Evolutionary conservation across 2,329 filamentous ascomycete genomes (phyloP), one percentile per base, ranked within the genome.

Genomic region (Acrodontium crateriforme): DNA sequence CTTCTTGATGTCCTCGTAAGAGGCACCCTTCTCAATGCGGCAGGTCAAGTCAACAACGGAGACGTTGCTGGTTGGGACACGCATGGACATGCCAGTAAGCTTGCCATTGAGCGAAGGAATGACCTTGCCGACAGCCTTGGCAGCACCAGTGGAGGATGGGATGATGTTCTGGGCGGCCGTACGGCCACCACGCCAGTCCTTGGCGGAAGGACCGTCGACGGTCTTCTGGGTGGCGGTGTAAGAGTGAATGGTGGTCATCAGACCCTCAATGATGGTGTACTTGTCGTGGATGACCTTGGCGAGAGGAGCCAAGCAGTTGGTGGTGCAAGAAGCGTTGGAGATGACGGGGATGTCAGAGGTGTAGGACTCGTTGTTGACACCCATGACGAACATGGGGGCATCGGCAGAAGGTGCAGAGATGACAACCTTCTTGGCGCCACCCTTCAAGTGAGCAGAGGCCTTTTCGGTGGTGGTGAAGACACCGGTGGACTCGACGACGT

Each of bases 161-260:
- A 98, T 95, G 74, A 95, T 95, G 79, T 98, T 95, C 73, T 92
- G 81, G 56, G 89, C 89, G 67, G 89, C 89, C 52, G 82, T 85
- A 69, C 89, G 89, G 63, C 89, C 89, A 75, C 89, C 89, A 67
- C 87, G 80, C 87, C 87, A 98, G 72, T 95, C 89, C 81, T 98
- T 98, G 63, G 68, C 70, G 44, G 89, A 95, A 56, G 89, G 89
- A 58, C 84, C 89, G 18, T 20, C 18, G 53, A 95, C 89, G 53
- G 85, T 93, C 82, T 94, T 94, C 74, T 95, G 89, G 62, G 89
- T 95, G 54, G 89, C 89, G 52, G 89, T 95, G 79, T 95, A 95
- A 54, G 89, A 94, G 79, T 98, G 89, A 62, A 95, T 75, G 49
- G 89, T 98, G 67, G 89, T 95, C 89, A 98, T 98, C 54, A 95